A percentile compares a stretch with the other conserved stretches of the same genome.
phyloP scores from a whole-genome alignment of 2,329 filamentous ascomycete species.

The Nemania diffusa region DNA sequence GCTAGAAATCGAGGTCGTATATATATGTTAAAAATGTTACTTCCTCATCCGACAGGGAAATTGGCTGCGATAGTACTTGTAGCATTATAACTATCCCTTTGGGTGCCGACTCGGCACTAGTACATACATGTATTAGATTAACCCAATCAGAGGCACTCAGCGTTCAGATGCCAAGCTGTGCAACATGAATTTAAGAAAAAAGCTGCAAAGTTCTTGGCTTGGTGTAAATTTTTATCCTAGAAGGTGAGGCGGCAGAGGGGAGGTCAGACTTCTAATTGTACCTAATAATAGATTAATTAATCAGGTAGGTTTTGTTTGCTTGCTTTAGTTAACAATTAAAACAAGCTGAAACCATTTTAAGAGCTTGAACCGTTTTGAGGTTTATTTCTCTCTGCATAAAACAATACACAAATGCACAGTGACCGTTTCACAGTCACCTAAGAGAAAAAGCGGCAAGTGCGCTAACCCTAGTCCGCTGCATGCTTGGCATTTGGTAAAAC shows the following conservation, averaged over 20 bases:
- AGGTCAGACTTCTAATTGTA: constrained; percentile 19
- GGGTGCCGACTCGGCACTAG: too few relatives aligned
- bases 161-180: constrained; percentile 14
- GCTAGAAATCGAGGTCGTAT: constrained; percentile 22
- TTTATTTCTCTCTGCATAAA: too few relatives aligned
- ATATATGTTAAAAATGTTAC: constrained; percentile 27
- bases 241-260: constrained; percentile 2
- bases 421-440: constrained; percentile 23
- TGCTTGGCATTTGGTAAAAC: constrained; percentile 11
- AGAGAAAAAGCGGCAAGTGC: background rate
- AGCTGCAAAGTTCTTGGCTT: constrained; percentile 11
- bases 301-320: constrained; percentile 16
- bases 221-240: constrained; percentile 2
- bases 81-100: constrained; percentile 25
- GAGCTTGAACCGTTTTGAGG: constrained; percentile 16
- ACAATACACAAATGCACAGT: constrained; percentile 16
- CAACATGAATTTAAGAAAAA: constrained; percentile 16
- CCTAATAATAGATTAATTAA: constrained; percentile 15
- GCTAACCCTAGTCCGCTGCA: constrained; percentile 4
- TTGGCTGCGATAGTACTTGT: constrained; percentile 26
- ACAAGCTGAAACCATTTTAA: constrained; percentile 18
- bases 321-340: constrained; percentile 22
- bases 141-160: constrained; percentile 15
- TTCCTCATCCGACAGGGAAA: constrained; percentile 24
- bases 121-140: too few relatives aligned